Conservation (phyloP, 2,329 filamentous ascomycete species). For the Mollisia scopiformis region DNA sequence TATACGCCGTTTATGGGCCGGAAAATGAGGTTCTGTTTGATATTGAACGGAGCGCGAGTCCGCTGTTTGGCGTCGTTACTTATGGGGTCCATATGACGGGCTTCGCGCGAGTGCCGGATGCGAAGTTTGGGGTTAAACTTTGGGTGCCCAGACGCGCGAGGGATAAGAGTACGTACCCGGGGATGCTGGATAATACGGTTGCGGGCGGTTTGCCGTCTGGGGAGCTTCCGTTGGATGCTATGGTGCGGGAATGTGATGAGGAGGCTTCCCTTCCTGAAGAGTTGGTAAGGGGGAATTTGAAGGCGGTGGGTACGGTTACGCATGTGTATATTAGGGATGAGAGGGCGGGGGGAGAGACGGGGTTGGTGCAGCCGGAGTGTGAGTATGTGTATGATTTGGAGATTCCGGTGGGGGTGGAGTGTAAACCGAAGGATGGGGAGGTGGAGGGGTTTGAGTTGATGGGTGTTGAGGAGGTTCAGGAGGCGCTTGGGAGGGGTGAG, state of each 20-base stretch:
- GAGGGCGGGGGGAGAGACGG: conserved; percentile 77
- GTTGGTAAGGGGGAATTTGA: conserved; percentile 64
- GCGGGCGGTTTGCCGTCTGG: conserved; percentile 81
- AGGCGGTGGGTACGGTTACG: conserved; percentile 70
- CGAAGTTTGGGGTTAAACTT: conserved; percentile 65
- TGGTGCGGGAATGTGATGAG: conserved; percentile 85
- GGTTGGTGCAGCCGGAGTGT: conserved; percentile 85
- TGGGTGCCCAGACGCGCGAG: conserved; percentile 82
- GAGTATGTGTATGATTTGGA: conserved; percentile 92
- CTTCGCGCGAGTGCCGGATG: conserved; percentile 58
- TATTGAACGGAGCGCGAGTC: conserved; percentile 75
- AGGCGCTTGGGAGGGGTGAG: conserved; percentile 68
- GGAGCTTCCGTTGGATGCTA: conserved; percentile 78
- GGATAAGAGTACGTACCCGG: conserved; percentile 83
- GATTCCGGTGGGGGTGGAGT: conserved; percentile 68
- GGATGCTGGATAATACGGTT: conserved; percentile 94
- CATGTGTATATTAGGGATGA: conserved; percentile 83
- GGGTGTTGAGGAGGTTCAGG: conserved; percentile 75
- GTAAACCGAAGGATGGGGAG: conserved; percentile 83
- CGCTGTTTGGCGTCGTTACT: conserved; percentile 74
- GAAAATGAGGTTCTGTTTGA: conserved; percentile 67
- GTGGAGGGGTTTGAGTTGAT: conserved; percentile 83
- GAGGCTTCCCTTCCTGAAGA: conserved; percentile 80
- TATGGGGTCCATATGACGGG: conserved; percentile 85
- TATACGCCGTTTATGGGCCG: conserved; percentile 75